Evolutionary conservation across 1,139 yeast species (phyloP).

Genomic region (Nakaseomyces glabratus): DNA sequence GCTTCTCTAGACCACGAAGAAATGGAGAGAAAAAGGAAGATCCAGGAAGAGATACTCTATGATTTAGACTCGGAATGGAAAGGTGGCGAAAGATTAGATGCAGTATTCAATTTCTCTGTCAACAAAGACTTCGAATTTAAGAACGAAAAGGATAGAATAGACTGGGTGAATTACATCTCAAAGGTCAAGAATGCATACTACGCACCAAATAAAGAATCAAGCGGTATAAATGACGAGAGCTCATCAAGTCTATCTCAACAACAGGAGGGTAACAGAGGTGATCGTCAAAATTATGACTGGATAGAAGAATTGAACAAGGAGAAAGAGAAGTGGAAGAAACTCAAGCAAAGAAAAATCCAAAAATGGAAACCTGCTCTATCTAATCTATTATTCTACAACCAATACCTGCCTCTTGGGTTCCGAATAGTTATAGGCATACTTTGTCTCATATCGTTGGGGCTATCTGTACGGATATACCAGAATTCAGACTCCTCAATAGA

Average conservation of each 20-base stretch:
- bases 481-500: slow-evolving; percentile 32
- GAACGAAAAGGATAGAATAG: slow-evolving; percentile 25
- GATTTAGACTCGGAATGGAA: slow-evolving; percentile 51
- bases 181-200: slow-evolving; percentile 27
- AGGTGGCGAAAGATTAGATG: slow-evolving; percentile 55
- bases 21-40: slow-evolving; percentile 13
- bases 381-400: slow-evolving; percentile 59
- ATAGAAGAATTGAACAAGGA: slow-evolving; percentile 22
- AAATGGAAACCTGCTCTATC: slow-evolving; percentile 56
- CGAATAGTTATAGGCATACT: slow-evolving; percentile 59
- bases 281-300: slow-evolving; percentile 12
- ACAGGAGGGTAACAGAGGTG: neutral
- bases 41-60: slow-evolving; percentile 23
- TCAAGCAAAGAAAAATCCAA: slow-evolving; percentile 46
- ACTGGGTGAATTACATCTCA: slow-evolving; percentile 25
- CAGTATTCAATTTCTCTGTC: slow-evolving; percentile 42
- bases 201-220: slow-evolving; percentile 8
- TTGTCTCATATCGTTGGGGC: slow-evolving; percentile 52
- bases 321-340: slow-evolving; percentile 25
- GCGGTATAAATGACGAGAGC: neutral
- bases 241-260: neutral
- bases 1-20: slow-evolving; percentile 15
- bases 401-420: slow-evolving; percentile 70
- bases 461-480: slow-evolving; percentile 57
- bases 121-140: slow-evolving; percentile 24